phyloP scores from a whole-genome alignment of 2,329 filamentous ascomycete genomes.

The Amauroascus verrucosus region DNA sequence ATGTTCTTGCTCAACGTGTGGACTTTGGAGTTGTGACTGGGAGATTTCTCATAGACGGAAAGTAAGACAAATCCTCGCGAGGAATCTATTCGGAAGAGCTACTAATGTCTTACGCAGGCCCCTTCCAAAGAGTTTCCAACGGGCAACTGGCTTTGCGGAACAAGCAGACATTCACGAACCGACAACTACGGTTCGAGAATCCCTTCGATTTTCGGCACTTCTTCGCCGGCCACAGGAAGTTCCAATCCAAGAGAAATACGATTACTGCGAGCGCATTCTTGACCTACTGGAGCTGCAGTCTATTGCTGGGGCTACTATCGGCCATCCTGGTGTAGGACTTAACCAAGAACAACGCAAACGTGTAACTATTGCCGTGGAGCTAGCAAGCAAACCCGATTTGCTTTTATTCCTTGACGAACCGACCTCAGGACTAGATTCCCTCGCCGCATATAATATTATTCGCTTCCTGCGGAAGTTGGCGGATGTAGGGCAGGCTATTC shows the following conservation, averaged over 20 bases:
- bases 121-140: conserved; percentile 42
- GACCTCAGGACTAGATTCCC: conserved; percentile 56
- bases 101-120: conserved; percentile 21
- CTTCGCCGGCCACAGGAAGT: conserved; percentile 52
- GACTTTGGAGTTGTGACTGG: conserved; percentile 38
- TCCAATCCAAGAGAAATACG: conserved; percentile 52
- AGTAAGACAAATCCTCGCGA: conserved; percentile 20
- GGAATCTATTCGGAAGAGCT: neutral
- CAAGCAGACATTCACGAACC: conserved; percentile 60
- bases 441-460: conserved; percentile 57
- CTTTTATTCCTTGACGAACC: conserved; percentile 56
- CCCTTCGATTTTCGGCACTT: conserved; percentile 55
- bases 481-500: conserved; percentile 72
- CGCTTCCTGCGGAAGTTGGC: conserved; percentile 53
- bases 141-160: conserved; percentile 47
- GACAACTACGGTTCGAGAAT: conserved; percentile 56
- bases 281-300: conserved; percentile 58
- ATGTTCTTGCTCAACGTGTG: conserved; percentile 38
- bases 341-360: conserved; percentile 58
- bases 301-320: conserved; percentile 56
- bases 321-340: conserved; percentile 48
- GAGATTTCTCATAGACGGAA: conserved; percentile 38
- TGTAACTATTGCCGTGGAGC: conserved; percentile 54
- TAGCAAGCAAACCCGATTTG: conserved; percentile 51
- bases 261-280: conserved; percentile 59